Evolutionary conservation across 1,284 basidiomycete genomes (phyloP).

Genomic region (Cystobasidium slooffiae): DNA sequence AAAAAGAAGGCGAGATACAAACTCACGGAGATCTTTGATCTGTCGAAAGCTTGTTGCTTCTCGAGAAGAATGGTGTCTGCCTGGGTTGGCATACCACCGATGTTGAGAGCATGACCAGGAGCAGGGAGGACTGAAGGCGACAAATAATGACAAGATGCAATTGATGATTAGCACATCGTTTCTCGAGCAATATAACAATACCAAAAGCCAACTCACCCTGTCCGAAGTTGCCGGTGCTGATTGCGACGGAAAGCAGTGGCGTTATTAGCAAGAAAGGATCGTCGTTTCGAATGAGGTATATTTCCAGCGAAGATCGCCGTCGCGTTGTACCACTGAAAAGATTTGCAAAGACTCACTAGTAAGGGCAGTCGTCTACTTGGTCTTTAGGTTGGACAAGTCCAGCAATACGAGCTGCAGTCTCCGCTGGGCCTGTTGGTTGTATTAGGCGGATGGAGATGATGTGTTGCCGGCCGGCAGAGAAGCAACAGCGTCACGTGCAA

Average conservation of each 20-base stretch:
- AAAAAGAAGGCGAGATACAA: not conserved
- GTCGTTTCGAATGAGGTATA: not conserved
- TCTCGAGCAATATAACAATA: conserved; percentile 44
- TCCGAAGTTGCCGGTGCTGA: conserved; percentile 54
- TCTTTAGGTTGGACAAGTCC: conserved; percentile 53
- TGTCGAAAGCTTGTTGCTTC: conserved; percentile 56
- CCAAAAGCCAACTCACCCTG: conserved; percentile 44
- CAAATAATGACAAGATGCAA: no score
- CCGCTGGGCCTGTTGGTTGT: conserved; percentile 52
- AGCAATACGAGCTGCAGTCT: conserved; percentile 54
- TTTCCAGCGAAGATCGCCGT: not conserved
- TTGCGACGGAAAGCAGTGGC: no score
- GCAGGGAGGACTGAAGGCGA: not conserved
- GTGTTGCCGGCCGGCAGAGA: not conserved
- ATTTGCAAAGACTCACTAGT: conserved; percentile 29
- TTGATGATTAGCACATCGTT: not conserved
- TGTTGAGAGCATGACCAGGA: conserved; percentile 53
- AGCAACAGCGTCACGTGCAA: not conserved
- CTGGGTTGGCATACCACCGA: conserved; percentile 56
- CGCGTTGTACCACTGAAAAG: no score
- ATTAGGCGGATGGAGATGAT: no score
- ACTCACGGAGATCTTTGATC: conserved; percentile 50
- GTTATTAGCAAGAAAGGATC: no score
- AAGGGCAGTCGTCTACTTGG: conserved; percentile 52
- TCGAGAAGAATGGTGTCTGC: conserved; percentile 55